Conservation (phyloP, 306 rosid genomes). For the Prunus campanulata region DNA sequence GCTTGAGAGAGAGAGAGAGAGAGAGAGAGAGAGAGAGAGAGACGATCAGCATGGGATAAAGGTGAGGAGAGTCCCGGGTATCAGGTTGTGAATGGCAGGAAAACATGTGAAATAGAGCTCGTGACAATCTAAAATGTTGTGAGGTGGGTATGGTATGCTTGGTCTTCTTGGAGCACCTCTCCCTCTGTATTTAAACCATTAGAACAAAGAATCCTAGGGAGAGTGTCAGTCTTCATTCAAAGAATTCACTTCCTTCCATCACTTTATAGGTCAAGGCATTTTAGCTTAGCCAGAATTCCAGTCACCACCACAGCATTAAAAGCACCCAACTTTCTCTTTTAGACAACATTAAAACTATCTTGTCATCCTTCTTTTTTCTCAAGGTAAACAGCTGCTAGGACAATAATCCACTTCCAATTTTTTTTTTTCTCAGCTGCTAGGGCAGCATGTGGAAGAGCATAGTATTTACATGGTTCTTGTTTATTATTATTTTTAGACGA, state of each 20-base stretch:
- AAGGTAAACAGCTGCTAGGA: too few relatives aligned
- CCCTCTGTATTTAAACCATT: background rate
- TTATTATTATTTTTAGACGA: too few relatives aligned
- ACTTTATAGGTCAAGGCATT: slow-evolving; percentile 20
- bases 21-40: slow-evolving; percentile 30
- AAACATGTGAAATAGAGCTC: slow-evolving; percentile 88
- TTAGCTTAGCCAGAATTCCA: slow-evolving; percentile 21
- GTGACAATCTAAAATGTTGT: slow-evolving; percentile 65
- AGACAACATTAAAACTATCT: background rate
- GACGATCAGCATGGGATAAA: slow-evolving; percentile 40
- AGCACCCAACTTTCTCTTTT: background rate
- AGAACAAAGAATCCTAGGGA: slow-evolving; percentile 57
- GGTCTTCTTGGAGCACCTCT: background rate
- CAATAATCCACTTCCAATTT: too few relatives aligned
- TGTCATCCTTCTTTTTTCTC: background rate
- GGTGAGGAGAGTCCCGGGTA: slow-evolving; percentile 63
- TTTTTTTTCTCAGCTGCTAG: too few relatives aligned
- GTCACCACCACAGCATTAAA: slow-evolving; percentile 53
- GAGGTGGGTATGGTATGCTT: slow-evolving; percentile 46
- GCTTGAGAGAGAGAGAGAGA: background rate
- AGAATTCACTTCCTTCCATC: slow-evolving; percentile 12
- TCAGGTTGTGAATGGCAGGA: slow-evolving; percentile 57
- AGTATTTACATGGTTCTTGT: too few relatives aligned
- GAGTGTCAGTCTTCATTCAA: slow-evolving; percentile 47
- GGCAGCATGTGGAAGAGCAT: too few relatives aligned